Evolutionary conservation across 352 stramenopile species (phyloP).

Genomic region (Globisporangium perplexum): DNA sequence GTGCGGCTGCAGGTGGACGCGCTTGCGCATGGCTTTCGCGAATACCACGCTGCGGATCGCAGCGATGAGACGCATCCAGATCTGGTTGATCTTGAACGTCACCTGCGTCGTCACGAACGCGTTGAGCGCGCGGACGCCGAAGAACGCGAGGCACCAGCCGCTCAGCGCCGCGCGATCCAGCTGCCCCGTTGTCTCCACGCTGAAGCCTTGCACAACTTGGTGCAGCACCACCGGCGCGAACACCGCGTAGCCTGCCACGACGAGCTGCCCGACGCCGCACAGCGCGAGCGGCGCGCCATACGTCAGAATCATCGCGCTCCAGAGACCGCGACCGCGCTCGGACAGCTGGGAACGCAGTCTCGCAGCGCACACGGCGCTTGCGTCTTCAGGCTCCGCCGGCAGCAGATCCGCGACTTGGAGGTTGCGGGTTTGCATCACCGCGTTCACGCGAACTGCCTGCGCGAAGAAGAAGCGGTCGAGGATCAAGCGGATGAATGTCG

Average conservation of each 20-base stretch:
- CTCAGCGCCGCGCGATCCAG: slow-evolving; percentile 2
- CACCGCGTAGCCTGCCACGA: slow-evolving; percentile 4
- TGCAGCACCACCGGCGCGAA: slow-evolving; percentile 16
- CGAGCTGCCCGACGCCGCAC: slow-evolving; percentile 4
- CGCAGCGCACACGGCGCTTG: not conserved
- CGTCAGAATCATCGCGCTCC: slow-evolving; percentile 2
- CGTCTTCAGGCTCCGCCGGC: not conserved
- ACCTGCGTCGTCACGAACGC: slow-evolving; percentile 12
- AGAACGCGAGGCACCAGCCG: slow-evolving; percentile 2
- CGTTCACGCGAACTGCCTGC: slow-evolving; percentile 1
- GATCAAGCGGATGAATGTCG: not conserved
- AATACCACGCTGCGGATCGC: slow-evolving; percentile 9
- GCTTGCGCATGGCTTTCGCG: slow-evolving; percentile 10
- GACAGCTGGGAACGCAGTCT: not conserved
- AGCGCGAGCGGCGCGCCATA: slow-evolving; percentile 1
- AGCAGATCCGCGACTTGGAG: slow-evolving; percentile 6
- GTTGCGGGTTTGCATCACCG: not conserved
- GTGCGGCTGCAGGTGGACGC: not conserved
- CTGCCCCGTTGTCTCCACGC: not conserved
- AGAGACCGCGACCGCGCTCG: not conserved
- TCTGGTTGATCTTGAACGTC: slow-evolving; percentile 2
- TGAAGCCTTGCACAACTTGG: slow-evolving; percentile 10
- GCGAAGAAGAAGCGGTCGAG: slow-evolving; percentile 9
- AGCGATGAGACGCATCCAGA: slow-evolving; percentile 3
- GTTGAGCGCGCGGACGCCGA: slow-evolving; percentile 4